Evolutionary conservation across 331 rosid genomes (phyloP).

Genomic region (Prunus yedoensis): DNA sequence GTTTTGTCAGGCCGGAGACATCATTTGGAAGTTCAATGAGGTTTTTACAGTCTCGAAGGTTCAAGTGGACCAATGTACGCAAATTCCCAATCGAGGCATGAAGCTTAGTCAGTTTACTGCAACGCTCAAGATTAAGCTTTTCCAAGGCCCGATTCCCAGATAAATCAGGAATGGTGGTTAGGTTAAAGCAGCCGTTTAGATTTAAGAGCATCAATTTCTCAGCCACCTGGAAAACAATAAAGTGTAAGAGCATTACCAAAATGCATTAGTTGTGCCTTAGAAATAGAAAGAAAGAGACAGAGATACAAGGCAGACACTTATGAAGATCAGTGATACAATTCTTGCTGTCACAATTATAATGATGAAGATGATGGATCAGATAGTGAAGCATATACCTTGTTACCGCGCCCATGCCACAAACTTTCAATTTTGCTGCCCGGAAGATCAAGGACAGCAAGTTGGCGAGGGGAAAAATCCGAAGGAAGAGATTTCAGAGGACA

Average conservation of each 20-base stretch:
- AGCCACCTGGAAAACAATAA: constrained; percentile 41
- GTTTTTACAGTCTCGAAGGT: constrained; percentile 35
- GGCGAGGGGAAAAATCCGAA: constrained; percentile 37
- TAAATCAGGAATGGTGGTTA: constrained; percentile 49
- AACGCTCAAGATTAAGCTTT: constrained; percentile 46
- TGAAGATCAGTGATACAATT: background rate
- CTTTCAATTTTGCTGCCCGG: constrained; percentile 36
- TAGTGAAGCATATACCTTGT: constrained; percentile 36
- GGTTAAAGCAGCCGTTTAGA: constrained; percentile 36
- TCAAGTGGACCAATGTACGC: constrained; percentile 44
- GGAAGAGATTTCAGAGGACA: constrained; percentile 46
- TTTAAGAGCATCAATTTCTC: constrained; percentile 46
- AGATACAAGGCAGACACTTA: background rate
- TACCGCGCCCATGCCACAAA: constrained; percentile 26
- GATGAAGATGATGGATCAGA: background rate
- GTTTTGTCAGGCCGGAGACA: constrained; percentile 47
- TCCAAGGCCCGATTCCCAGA: constrained; percentile 42
- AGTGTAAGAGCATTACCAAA: background rate
- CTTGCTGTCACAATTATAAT: background rate
- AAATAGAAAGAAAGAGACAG: background rate
- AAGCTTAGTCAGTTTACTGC: constrained; percentile 38
- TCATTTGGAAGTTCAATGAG: constrained; percentile 45
- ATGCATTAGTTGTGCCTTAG: background rate
- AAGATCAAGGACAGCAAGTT: constrained; percentile 59
- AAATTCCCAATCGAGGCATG: constrained; percentile 50